Conservation (phyloP, 2,329 filamentous ascomycete genomes). For the Emmonsiellopsis sp. region DNA sequence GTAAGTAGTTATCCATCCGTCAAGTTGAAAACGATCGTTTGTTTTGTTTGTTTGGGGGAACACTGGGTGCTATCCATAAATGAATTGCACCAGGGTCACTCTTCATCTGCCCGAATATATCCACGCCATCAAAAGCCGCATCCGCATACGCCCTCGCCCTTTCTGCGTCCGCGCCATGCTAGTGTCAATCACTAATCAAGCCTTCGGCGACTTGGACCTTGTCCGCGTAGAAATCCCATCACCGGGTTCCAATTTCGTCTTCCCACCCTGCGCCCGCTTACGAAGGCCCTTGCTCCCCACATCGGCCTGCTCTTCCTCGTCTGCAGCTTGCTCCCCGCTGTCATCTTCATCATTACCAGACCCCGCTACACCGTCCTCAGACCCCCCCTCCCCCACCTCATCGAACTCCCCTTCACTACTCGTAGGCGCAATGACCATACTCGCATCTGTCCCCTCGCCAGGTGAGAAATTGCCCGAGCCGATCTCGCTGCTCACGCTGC, state of each 20-base stretch:
- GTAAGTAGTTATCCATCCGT: too few relatives aligned
- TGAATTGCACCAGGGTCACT: too few relatives aligned
- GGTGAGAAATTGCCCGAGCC: conserved; percentile 15
- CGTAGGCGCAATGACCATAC: conserved; percentile 17
- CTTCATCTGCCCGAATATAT: too few relatives aligned
- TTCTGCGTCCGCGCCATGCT: too few relatives aligned
- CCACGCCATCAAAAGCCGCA: too few relatives aligned
- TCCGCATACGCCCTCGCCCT: too few relatives aligned
- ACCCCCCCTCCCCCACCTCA: conserved; percentile 16
- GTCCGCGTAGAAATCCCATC: background rate
- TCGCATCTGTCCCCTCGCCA: conserved; percentile 18
- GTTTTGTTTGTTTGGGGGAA: too few relatives aligned
- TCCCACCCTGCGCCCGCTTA: background rate
- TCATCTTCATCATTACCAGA: background rate
- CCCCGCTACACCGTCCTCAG: background rate
- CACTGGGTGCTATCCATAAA: too few relatives aligned
- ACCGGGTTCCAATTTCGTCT: background rate
- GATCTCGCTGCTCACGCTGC: conserved; percentile 1
- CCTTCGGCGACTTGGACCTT: background rate
- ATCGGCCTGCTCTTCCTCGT: background rate
- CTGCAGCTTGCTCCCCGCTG: background rate
- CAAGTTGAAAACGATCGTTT: too few relatives aligned
- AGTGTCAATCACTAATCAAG: too few relatives aligned
- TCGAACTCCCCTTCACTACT: conserved; percentile 19
- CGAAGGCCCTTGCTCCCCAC: background rate